Evolutionary conservation across 2,329 filamentous ascomycete species (phyloP), one percentile per base, ranked within the genome.

Genomic region (Fusarium marasasianum): DNA sequence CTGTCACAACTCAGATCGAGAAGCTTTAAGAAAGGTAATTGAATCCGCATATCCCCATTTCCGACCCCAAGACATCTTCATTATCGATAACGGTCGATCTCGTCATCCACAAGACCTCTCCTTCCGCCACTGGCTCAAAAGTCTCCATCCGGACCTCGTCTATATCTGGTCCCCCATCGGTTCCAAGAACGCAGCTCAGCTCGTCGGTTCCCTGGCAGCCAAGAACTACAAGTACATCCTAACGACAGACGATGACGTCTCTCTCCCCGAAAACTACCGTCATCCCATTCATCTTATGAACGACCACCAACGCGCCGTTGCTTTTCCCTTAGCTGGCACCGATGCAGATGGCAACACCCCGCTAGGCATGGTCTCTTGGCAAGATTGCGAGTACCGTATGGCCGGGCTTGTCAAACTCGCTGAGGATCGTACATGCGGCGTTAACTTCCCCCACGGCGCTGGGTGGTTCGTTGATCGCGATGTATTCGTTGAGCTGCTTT

Each of bases 81-180:
- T 64, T 24, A 61, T 64, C 7, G 56, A 64, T 5, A 64, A 64
- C 10, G 56, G 56, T 6, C 37, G 56, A 11, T 62, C 61, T 22
- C 37, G 44, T 1, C 37, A 64, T 7, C 61, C 61, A 10, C 59
- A 61, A 13, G 56, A 64, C 11, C 44, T 64, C 6, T 50, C 56
- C 8, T 64, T 64, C 24, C 44, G 61, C 14, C 24, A 62, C 9
- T 64, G 61, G 61, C 56, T 64, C 15, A 62, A 44, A 1, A 62
- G 11, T 17, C 44, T 64, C 0, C 56, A 64, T 4, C 61, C 61
- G 2, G 56, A 62, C 0, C n/a, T 64, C 5, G 56, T 62, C 6
- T 64, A 64, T 6, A 64, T 62, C 15, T 64, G 61, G 61, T 64
- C 61, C 1, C 61, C 61, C 8, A 64, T 64, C 15, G 61, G 61